A percentile compares a stretch with the other conserved stretches of the same genome.
Conservation (phyloP, 2,329 filamentous ascomycete species). For the Claviceps citrina region DNA sequence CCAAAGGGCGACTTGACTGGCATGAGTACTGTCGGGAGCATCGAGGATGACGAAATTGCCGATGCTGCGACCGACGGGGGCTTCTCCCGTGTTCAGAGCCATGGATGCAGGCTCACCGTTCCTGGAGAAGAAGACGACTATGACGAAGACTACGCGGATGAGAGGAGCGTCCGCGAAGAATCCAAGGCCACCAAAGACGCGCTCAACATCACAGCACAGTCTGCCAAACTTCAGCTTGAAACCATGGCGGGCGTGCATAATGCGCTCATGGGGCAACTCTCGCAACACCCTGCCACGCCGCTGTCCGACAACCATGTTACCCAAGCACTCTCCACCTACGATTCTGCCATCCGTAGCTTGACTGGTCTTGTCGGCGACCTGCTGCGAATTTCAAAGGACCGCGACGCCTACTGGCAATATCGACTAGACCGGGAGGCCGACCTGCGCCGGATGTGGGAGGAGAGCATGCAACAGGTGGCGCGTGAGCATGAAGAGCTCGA, state of each 20-base stretch:
- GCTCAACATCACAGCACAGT: slow-evolving; percentile 93
- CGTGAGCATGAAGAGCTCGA: slow-evolving; percentile 86
- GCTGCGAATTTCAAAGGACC: slow-evolving; percentile 80
- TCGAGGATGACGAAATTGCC: slow-evolving; percentile 37
- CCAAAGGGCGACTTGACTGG: slow-evolving; percentile 23
- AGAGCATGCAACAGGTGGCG: slow-evolving; percentile 96
- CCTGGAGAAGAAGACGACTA: slow-evolving; percentile 47
- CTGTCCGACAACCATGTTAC: slow-evolving; percentile 64
- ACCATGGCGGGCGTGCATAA: slow-evolving; percentile 72
- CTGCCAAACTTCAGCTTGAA: slow-evolving; percentile 81
- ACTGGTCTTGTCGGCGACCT: slow-evolving; percentile 74
- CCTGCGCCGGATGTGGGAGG: slow-evolving; percentile 92
- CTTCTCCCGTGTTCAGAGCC: slow-evolving; percentile 20
- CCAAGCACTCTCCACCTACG: slow-evolving; percentile 72
- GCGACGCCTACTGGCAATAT: slow-evolving; percentile 95
- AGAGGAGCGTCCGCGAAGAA: slow-evolving; percentile 61
- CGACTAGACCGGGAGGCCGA: slow-evolving; percentile 81
- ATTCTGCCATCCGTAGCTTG: slow-evolving; percentile 75
- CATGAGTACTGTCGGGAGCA: slow-evolving; percentile 32
- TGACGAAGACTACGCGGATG: slow-evolving; percentile 41
- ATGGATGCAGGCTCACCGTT: slow-evolving; percentile 19
- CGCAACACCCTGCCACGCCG: slow-evolving; percentile 51
- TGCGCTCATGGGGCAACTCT: slow-evolving; percentile 56
- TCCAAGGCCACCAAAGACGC: slow-evolving; percentile 73
- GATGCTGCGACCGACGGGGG: slow-evolving; percentile 32